Base-by-base conservation (phyloP, 441 rosid species). In the Populus hybrid region DNA sequence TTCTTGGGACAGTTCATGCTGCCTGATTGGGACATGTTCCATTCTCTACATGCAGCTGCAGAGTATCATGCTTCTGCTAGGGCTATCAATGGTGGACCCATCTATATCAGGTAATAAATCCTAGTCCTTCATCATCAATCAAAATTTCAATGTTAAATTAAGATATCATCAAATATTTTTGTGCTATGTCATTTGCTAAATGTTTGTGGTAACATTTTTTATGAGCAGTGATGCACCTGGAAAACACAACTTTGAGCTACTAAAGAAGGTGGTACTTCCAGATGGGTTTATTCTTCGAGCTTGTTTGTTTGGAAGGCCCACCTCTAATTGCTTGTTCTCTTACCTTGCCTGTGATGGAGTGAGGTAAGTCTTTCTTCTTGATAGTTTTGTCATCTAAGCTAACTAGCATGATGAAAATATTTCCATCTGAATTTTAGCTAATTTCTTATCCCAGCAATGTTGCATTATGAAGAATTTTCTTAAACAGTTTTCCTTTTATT, bases 11-110 rank as follows among this genome's bases (percentile, higher is more conserved):
- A 93, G 78, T 76, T 92, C 74, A 95, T 95, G 99, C 89, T 66
- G 82, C 92, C 98, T 66, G 98, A 95, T 75, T 93, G 99, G 98
- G 99, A 95, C 73, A 95, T 95, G 99, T 95, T 95, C 81, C 99
- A 95, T 35, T 91, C 96, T 1, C 77, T 85, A n/a, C 98, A 93
- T 80, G 90, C 98, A 53, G 97, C 96, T 5, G 99, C 97, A 2
- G 97, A 92, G 40, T 95, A 92, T 72, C 99, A 93, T 33, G 98
- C 90, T 0, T 92, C 99, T 0, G 99, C 99, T 9, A 87, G 99
- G 21, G 99, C 97, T 7, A 92, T 95, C 16, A 92, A 97, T 38
- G 99, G 99, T 53, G 97, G 99, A 20, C 95, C 97, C 1, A 38
- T 95, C 50, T 95, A 95, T 63, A 98, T 93, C 12, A 94, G 99